These are phyloP conservation scores for Malus hybrid DNA, from an alignment of 331 rosid species.

Conservation along the genomic window DNA sequence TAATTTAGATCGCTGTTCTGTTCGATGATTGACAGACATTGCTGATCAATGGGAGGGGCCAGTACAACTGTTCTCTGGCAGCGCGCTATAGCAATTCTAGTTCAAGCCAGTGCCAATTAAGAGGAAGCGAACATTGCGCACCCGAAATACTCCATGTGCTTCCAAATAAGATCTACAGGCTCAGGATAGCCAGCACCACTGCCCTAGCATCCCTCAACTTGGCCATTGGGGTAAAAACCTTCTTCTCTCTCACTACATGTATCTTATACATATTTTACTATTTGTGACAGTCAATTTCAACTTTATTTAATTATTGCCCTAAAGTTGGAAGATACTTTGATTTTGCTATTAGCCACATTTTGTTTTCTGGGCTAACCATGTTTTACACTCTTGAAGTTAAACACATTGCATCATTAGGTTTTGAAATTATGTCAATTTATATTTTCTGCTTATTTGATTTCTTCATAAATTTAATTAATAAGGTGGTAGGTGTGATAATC, in stretches of 20 bases:
- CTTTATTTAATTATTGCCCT: not conserved
- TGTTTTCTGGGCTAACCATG: too few relatives aligned
- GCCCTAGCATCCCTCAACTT: constrained; percentile 70
- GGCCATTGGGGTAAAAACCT: constrained; percentile 59
- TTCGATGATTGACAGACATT: constrained; percentile 24
- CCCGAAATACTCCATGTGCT: constrained; percentile 53
- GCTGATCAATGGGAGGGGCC: constrained; percentile 77
- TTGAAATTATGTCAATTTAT: too few relatives aligned
- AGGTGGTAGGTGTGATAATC: too few relatives aligned
- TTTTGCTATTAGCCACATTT: not conserved
- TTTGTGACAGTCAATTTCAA: not conserved
- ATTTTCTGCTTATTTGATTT: too few relatives aligned
- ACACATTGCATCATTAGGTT: too few relatives aligned
- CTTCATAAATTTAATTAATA: too few relatives aligned
- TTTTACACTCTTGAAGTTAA: too few relatives aligned
- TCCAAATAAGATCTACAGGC: constrained; percentile 66
- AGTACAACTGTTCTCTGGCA: constrained; percentile 58
- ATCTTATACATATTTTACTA: not conserved
- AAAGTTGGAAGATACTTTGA: not conserved
- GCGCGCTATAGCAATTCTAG: constrained; percentile 18
- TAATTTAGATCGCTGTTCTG: too few relatives aligned
- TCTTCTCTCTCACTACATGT: not conserved
- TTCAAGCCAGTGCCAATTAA: constrained; percentile 31
- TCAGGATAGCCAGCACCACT: constrained; percentile 76
- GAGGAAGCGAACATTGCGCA: constrained; percentile 66